Evolutionary conservation across 495 filamentous ascomycete species (phyloP), one percentile per base, ranked within the genome.

Genomic region (Aspergillus heteromorphus): DNA sequence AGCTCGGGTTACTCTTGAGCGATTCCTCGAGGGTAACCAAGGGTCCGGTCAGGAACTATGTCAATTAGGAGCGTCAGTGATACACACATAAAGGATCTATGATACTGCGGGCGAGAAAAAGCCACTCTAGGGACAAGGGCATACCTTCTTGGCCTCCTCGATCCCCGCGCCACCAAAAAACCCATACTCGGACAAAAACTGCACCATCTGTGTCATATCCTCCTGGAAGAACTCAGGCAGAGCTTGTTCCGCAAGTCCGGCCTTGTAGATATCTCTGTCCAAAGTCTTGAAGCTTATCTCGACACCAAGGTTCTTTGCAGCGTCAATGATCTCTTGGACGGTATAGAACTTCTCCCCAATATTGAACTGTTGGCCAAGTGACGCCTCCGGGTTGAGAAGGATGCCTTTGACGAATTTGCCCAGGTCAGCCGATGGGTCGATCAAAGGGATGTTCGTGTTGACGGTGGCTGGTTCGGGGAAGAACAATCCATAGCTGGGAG

Each of bases 321-420:
- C 25, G 4, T 4, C 49, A 1, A 51, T 8, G 1, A 51, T 25
- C 49, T 51, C 49, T 11, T n/a, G 18, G 8, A 51, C 16, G n/a
- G 20, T 41, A 20, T 51, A 41, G 10, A 16, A 25, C 5, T 20
- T 31, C 2, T 23, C 34, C 4, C 10, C 30, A 0, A 38, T 9
- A 17, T 41, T 51, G 19, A 25, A 51, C 34, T 14, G 5, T 7
- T 31, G 34, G n/a, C 31, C 31, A 13, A 51, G 49, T 1, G 18
- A 25, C 13, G 6, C 13, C 9, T 21, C 36, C 1, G 49, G 49
- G 14, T 41, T 51, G 7, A 41, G 18, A 4, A 51, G 11, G 5
- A 51, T 41, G n/a, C 16, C 49, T 19, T 51, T 51, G 34, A 51
- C 49, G 34, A 41, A 51, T 16, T 51, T 51, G 1, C 49, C 49